Evolutionary conservation across 2,329 filamentous ascomycete genomes (phyloP).

Genomic region (Paramyrothecium roridum): DNA sequence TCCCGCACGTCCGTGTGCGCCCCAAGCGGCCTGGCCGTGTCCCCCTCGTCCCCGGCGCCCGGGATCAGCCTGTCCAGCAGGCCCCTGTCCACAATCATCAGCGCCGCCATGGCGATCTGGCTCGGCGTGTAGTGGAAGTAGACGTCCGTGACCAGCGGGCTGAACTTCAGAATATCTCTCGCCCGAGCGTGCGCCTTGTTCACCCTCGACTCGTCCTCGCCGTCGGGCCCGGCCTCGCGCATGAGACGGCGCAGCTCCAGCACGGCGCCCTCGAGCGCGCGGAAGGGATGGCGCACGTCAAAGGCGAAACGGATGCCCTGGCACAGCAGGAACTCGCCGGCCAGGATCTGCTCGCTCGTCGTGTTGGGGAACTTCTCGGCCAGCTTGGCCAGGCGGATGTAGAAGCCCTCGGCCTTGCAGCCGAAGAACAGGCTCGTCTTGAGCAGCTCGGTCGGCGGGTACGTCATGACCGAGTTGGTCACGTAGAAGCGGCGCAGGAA

Average conservation of each 20-base stretch:
- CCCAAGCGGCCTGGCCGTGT: slow-evolving; percentile 15
- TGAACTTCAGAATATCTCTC: slow-evolving; percentile 70
- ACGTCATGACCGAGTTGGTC: slow-evolving; percentile 94
- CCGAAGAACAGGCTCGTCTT: slow-evolving; percentile 91
- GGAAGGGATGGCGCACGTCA: slow-evolving; percentile 86
- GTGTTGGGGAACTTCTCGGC: slow-evolving; percentile 67
- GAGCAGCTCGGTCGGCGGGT: slow-evolving; percentile 84
- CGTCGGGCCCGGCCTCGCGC: slow-evolving; percentile 33
- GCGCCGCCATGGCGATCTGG: slow-evolving; percentile 85
- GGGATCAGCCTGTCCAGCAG: slow-evolving; percentile 50
- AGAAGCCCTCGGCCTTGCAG: slow-evolving; percentile 86
- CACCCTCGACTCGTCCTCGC: slow-evolving; percentile 47
- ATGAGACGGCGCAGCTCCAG: slow-evolving; percentile 74
- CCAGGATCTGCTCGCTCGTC: slow-evolving; percentile 77
- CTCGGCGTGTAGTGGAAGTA: slow-evolving; percentile 95
- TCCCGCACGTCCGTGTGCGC: slow-evolving; percentile 29
- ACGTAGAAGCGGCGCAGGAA: slow-evolving; percentile 95
- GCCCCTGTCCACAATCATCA: slow-evolving; percentile 70
- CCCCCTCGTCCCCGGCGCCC: slow-evolving; percentile 23
- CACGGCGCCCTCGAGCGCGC: slow-evolving; percentile 79
- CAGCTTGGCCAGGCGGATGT: slow-evolving; percentile 64
- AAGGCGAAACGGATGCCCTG: slow-evolving; percentile 92
- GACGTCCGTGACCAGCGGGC: slow-evolving; percentile 84
- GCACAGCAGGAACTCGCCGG: slow-evolving; percentile 88
- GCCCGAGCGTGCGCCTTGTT: slow-evolving; percentile 68